A percentile compares a stretch with the other conserved stretches of the same genome.
phyloP scores from a whole-genome alignment of 768 basidiomycete species.

The Macrolepiota dolichaula region DNA sequence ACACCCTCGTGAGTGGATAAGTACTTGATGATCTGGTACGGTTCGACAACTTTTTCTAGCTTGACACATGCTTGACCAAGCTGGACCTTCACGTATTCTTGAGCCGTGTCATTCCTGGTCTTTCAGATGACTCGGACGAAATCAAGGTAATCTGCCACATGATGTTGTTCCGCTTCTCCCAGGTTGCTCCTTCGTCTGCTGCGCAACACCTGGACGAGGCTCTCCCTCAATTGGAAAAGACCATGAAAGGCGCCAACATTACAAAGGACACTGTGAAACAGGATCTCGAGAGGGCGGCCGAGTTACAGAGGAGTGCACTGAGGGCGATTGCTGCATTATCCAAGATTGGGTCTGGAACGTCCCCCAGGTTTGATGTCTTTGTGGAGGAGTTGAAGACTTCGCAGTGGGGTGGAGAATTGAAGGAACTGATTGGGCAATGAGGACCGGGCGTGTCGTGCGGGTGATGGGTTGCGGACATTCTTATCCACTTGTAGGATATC shows the following conservation, averaged over 20 bases:
- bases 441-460: not conserved
- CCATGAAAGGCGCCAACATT: slow-evolving; percentile 84
- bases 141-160: slow-evolving; percentile 97
- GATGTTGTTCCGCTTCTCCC: slow-evolving; percentile 88
- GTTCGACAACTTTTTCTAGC: slow-evolving; percentile 36
- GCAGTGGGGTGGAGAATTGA: slow-evolving; percentile 69
- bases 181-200: slow-evolving; percentile 81
- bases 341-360: slow-evolving; percentile 63
- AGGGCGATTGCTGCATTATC: slow-evolving; percentile 85
- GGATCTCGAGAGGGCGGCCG: slow-evolving; percentile 82
- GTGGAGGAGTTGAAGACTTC: slow-evolving; percentile 68
- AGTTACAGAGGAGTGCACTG: slow-evolving; percentile 87
- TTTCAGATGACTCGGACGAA: slow-evolving; percentile 90
- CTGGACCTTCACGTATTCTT: slow-evolving; percentile 89
- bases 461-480: not conserved
- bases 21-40: not conserved
- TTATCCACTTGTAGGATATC: not conserved
- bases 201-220: slow-evolving; percentile 81
- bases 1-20: slow-evolving; percentile 73
- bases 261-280: slow-evolving; percentile 97
- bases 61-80: slow-evolving; percentile 87
- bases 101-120: slow-evolving; percentile 72
- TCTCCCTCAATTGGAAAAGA: slow-evolving; percentile 79
- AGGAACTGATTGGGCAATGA: slow-evolving; percentile 42
- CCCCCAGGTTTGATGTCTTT: slow-evolving; percentile 75